phyloP scores from a whole-genome alignment of 2,329 filamentous ascomycete species.

The Arthrobotrys entomopaga region DNA sequence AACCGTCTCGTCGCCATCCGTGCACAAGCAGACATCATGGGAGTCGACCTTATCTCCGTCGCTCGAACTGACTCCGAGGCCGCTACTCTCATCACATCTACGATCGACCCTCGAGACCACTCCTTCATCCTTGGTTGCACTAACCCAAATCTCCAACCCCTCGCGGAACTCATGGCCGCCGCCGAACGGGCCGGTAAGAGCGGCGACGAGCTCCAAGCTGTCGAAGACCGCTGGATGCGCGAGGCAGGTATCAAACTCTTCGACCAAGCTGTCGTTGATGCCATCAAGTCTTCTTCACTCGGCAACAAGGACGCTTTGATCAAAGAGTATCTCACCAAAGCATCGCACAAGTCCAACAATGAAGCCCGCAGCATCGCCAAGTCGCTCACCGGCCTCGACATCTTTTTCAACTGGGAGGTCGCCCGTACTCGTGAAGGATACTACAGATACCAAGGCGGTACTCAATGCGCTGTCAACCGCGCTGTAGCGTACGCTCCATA shows the following conservation, averaged over 20 bases:
- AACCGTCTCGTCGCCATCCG: conserved; percentile 96
- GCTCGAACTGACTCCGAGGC: conserved; percentile 97
- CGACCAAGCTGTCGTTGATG: conserved; percentile 85
- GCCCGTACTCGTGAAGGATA: conserved; percentile 92
- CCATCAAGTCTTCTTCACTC: conserved; percentile 74
- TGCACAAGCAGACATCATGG: conserved; percentile 98
- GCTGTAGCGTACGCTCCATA: conserved; percentile 92
- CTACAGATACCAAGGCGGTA: conserved; percentile 92
- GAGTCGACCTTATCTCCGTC: conserved; percentile 85
- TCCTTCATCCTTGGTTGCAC: conserved; percentile 90
- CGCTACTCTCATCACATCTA: conserved; percentile 94
- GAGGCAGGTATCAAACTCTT: conserved; percentile 87
- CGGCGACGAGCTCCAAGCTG: conserved; percentile 82
- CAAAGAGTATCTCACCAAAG: conserved; percentile 72
- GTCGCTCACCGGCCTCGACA: conserved; percentile 78
- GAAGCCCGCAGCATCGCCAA: conserved; percentile 85
- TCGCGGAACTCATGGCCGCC: conserved; percentile 89
- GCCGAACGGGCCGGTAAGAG: conserved; percentile 84
- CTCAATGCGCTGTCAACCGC: conserved; percentile 88
- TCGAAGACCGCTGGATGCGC: conserved; percentile 87
- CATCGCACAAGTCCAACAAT: conserved; percentile 83
- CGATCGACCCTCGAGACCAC: conserved; percentile 95
- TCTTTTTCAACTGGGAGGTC: conserved; percentile 96
- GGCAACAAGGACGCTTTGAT: conserved; percentile 76
- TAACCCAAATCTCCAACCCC: conserved; percentile 82